phyloP scores from a whole-genome alignment of 2,329 filamentous ascomycete genomes.

The Orbilia ellipsospora region DNA sequence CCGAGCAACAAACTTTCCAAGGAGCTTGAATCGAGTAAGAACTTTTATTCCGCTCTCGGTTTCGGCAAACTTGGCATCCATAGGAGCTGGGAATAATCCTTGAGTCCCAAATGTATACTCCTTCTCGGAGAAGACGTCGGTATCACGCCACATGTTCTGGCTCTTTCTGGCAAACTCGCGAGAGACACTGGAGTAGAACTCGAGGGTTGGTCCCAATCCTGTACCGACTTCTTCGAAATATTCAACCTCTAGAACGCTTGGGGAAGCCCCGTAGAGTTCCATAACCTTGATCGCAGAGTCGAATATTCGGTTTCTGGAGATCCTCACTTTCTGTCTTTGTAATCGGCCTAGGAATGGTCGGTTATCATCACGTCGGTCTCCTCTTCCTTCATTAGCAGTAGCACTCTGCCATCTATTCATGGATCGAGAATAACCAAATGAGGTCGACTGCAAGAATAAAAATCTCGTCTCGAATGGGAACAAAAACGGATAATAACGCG shows the following conservation, averaged over 20 bases:
- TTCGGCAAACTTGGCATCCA: slow-evolving; percentile 79
- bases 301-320: slow-evolving; percentile 91
- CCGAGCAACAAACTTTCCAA: slow-evolving; percentile 96
- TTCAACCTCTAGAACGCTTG: slow-evolving; percentile 95
- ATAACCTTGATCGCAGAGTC: slow-evolving; percentile 98
- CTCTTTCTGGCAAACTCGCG: slow-evolving; percentile 98
- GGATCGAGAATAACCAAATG: slow-evolving; percentile 95
- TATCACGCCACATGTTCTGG: slow-evolving; percentile 94
- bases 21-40: slow-evolving; percentile 86
- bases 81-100: slow-evolving; percentile 90
- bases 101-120: slow-evolving; percentile 87
- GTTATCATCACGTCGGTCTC: slow-evolving; percentile 85
- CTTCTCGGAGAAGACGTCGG: slow-evolving; percentile 76
- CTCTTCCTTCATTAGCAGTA: slow-evolving; percentile 79
- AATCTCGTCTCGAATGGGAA: slow-evolving; percentile 98
- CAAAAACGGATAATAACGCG: slow-evolving; percentile 91
- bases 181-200: slow-evolving; percentile 97
- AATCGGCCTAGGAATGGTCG: slow-evolving; percentile 89
- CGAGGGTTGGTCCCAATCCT: slow-evolving; percentile 90
- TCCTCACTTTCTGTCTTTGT: slow-evolving; percentile 97
- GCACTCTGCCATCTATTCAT: slow-evolving; percentile 98
- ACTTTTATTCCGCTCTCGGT: slow-evolving; percentile 87
- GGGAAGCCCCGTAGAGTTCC: slow-evolving; percentile 96
- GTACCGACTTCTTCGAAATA: slow-evolving; percentile 99
- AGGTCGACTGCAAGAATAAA: slow-evolving; percentile 95